Conservation (phyloP, 2,329 filamentous ascomycete genomes). For the Apiospora arundinis region DNA sequence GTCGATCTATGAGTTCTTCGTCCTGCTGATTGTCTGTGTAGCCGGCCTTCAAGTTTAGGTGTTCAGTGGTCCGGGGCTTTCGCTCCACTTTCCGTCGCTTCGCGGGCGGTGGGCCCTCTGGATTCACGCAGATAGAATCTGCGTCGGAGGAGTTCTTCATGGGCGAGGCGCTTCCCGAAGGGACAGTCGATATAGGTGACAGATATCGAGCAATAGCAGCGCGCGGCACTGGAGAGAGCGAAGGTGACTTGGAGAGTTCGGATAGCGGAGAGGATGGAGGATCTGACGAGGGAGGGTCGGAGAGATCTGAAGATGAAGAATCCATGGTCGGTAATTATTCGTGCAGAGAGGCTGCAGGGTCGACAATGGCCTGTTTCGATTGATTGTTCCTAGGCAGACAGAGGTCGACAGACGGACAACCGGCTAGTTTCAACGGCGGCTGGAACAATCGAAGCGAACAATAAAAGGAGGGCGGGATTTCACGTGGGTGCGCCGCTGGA, state of each 20-base stretch:
- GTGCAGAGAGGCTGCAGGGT: neutral
- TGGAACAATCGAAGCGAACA: neutral
- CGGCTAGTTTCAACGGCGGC: neutral
- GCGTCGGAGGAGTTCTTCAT: conserved; percentile 50
- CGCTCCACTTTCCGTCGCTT: conserved; percentile 75
- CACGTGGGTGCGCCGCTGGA: conserved; percentile 17
- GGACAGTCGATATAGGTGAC: conserved; percentile 55
- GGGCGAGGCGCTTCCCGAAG: conserved; percentile 59
- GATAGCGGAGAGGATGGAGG: conserved; percentile 62
- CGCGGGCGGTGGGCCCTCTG: conserved; percentile 69
- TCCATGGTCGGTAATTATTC: conserved; percentile 29
- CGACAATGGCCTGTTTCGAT: conserved; percentile 15
- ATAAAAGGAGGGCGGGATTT: conserved; percentile 5
- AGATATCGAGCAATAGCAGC: conserved; percentile 55
- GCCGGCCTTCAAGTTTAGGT: conserved; percentile 71
- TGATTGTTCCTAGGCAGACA: conserved; percentile 1
- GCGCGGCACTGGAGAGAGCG: conserved; percentile 49
- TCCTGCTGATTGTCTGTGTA: conserved; percentile 57
- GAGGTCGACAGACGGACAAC: neutral
- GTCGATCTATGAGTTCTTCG: conserved; percentile 68
- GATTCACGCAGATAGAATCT: conserved; percentile 44
- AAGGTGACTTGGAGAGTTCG: conserved; percentile 59
- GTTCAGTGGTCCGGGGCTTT: conserved; percentile 77
- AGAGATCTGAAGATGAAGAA: conserved; percentile 37
- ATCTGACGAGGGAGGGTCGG: conserved; percentile 45